Base-by-base conservation (phyloP, 352 stramenopile species). In the Phytopythium montanum region DNA sequence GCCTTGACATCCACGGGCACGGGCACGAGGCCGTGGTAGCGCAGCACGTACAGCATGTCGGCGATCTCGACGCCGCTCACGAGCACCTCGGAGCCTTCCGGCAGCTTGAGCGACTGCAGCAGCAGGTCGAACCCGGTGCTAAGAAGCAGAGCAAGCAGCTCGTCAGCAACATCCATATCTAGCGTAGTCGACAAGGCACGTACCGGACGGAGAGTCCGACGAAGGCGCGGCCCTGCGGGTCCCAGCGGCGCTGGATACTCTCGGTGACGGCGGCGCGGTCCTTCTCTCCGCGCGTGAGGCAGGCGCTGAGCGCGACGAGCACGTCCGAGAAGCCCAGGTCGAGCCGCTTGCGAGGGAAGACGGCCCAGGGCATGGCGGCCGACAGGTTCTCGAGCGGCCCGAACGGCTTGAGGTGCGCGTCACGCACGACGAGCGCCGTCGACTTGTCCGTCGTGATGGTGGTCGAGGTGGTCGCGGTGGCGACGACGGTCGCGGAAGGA, bases 111-210 rank as follows among this genome's bases (percentile, higher is more conserved):
- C 31, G 84, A 85, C 62, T 91, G 77, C 48, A 95, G 59, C 31
- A 95, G 56, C 34, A 92, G 69, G 57, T 95, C 85, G 60, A 95
- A 93, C 2, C 78, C 85, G 44, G 85, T 95, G 14, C 85, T 95
- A 45, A 16, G 39, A 38, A 12, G 9, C 26, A 42, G 49, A 5
- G 18, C 13, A 18, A 42, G 29, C 6, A 41, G 5, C 2, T 10
- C n/a, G 23, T 33, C n/a, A 26, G 26, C 6, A 34, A 5, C 5
- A 36, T 23, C 1, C 8, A 51, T 10, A 25, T 29, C 45, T 12
- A 56, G 46, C 19, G 3, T 14, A 5, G 21, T 48, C 44, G 8
- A 29, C 5, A 53, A 26, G n/a, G 51, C 33, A 54, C 70, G 28
- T 60, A 93, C 84, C 81, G 78, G 48, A 93, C 72, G 1, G 84